Evolutionary conservation across 192 early-diverging fungal species (phyloP).

Genomic region (Linnemannia elongata): DNA sequence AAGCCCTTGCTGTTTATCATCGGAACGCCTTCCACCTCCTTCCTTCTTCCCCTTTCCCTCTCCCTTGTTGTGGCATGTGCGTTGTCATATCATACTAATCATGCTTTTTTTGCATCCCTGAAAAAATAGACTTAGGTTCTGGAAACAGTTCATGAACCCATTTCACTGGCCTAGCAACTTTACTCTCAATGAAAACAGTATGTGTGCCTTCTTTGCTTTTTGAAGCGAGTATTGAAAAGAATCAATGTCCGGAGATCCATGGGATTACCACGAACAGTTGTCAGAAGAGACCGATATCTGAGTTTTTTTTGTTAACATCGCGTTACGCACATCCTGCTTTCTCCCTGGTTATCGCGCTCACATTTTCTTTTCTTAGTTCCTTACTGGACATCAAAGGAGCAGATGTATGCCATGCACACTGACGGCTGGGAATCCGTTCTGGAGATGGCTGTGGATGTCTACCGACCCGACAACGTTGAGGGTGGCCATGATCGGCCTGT

Average conservation of each 20-base stretch:
- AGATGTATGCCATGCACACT: constrained; percentile 7
- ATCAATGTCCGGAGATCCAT: not conserved
- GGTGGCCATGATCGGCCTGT: constrained; percentile 46
- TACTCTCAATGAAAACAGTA: constrained; percentile 36
- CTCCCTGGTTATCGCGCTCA: not conserved
- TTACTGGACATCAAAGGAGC: constrained; percentile 36
- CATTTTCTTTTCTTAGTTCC: constrained; percentile 25
- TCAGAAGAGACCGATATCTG: not conserved
- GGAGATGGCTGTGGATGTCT: constrained; percentile 55
- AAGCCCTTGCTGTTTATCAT: too few species aligned
- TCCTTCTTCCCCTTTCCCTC: not conserved
- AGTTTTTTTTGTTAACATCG: not conserved
- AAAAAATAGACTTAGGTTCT: constrained; percentile 37
- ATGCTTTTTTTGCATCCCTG: not conserved
- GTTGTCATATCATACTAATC: not conserved
- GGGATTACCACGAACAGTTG: not conserved
- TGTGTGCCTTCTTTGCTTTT: not conserved
- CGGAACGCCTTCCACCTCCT: not conserved
- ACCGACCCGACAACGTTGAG: constrained; percentile 29
- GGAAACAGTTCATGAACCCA: constrained; percentile 37
- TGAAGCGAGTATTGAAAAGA: not conserved
- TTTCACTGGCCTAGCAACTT: constrained; percentile 25
- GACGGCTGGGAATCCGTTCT: constrained; percentile 51
- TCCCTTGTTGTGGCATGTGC: not conserved
- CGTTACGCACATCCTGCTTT: not conserved